Conservation (phyloP, 208 protist species). For the Trypanosoma mega region DNA sequence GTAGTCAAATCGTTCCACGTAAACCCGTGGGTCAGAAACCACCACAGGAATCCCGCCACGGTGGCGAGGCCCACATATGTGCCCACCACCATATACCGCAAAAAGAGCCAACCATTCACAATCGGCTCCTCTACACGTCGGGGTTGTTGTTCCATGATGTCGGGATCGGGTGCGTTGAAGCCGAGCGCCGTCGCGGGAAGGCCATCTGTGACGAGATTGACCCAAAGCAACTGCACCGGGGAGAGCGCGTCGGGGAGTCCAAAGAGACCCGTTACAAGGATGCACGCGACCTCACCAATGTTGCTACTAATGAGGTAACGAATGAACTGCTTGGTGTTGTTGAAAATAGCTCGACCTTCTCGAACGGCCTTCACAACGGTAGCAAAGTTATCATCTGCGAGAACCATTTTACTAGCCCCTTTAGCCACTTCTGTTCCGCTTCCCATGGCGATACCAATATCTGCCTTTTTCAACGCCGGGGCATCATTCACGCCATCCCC, state of each 20-base stretch:
- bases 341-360: slow-evolving; percentile 96
- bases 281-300: slow-evolving; percentile 94
- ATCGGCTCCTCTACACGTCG: slow-evolving; percentile 86
- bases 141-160: slow-evolving; percentile 91
- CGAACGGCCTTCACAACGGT: slow-evolving; percentile 96
- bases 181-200: slow-evolving; percentile 96
- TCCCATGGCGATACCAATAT: slow-evolving; percentile 99
- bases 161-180: slow-evolving; percentile 88
- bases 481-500: slow-evolving; percentile 94
- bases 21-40: slow-evolving; percentile 82
- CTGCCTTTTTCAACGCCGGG: slow-evolving; percentile 97
- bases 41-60: slow-evolving; percentile 79
- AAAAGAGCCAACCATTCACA: slow-evolving; percentile 80
- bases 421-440: slow-evolving; percentile 98
- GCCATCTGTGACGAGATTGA: slow-evolving; percentile 99
- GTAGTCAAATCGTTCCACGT: slow-evolving; percentile 58
- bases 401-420: slow-evolving; percentile 95
- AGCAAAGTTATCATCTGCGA: slow-evolving; percentile 96
- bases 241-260: slow-evolving; percentile 93
- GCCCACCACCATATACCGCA: slow-evolving; percentile 84
- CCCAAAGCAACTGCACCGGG: slow-evolving; percentile 98
- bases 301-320: slow-evolving; percentile 98
- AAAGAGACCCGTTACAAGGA: slow-evolving; percentile 80
- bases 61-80: slow-evolving; percentile 85
- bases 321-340: slow-evolving; percentile 98